phyloP scores from a whole-genome alignment of 768 basidiomycete genomes.

The Holtermanniella nyarrowii region DNA sequence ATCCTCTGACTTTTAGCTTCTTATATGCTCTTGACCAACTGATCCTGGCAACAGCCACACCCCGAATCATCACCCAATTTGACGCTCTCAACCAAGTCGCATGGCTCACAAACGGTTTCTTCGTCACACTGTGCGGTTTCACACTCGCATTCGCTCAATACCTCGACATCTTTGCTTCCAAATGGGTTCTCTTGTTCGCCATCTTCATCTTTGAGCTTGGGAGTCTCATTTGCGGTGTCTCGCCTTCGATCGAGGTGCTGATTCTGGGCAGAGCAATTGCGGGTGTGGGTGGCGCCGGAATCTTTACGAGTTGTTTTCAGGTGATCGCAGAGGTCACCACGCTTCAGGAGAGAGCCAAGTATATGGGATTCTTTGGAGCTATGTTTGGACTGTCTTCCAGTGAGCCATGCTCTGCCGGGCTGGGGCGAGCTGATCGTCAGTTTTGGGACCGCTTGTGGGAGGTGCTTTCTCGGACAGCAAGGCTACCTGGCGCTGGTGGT shows the following conservation, averaged over 20 bases:
- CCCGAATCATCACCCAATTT: constrained; percentile 35
- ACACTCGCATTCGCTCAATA: constrained; percentile 35
- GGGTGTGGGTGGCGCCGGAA: constrained; percentile 46
- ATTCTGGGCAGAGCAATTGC: constrained; percentile 45
- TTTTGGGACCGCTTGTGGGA: constrained; percentile 47
- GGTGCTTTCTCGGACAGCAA: constrained; percentile 47
- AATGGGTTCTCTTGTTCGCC: constrained; percentile 34
- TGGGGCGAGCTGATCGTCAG: too few relatives aligned
- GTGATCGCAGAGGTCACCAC: constrained; percentile 34
- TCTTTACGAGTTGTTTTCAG: constrained; percentile 33
- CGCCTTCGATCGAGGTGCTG: constrained; percentile 31
- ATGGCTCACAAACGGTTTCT: constrained; percentile 38
- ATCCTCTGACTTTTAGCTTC: too few relatives aligned
- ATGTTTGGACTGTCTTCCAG: constrained; percentile 27
- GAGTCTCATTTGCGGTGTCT: constrained; percentile 44
- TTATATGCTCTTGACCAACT: constrained; percentile 41
- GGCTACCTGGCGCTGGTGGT: constrained; percentile 46
- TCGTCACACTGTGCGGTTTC: constrained; percentile 38
- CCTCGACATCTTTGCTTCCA: constrained; percentile 36
- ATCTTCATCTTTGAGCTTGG: constrained; percentile 46
- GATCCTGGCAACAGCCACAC: constrained; percentile 41
- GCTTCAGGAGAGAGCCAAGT: constrained; percentile 26
- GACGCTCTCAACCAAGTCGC: constrained; percentile 27
- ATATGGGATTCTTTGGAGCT: constrained; percentile 33
- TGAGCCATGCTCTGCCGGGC: too few relatives aligned